These are phyloP conservation scores for Phlebiopsis gigantea DNA, from an alignment of 768 basidiomycete genomes.

Conservation along the genomic window DNA sequence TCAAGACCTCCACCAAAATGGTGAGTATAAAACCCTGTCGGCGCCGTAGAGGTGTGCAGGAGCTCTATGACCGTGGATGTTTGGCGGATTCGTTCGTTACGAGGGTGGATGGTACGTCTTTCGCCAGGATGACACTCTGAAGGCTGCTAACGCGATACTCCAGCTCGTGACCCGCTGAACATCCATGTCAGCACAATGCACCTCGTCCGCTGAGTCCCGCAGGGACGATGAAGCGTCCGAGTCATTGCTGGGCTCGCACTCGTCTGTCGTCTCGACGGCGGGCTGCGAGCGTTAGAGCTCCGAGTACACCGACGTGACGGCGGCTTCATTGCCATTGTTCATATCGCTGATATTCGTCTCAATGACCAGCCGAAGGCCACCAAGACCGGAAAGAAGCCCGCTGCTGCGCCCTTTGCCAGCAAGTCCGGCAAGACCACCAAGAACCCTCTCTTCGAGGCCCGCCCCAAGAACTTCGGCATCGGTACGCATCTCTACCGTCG, in stretches of 20 bases:
- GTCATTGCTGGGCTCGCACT: constrained; percentile 37
- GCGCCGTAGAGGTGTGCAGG: constrained; percentile 2
- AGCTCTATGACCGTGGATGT: constrained; percentile 7
- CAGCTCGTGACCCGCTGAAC: not conserved
- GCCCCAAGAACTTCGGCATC: constrained; percentile 91
- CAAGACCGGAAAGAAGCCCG: constrained; percentile 81
- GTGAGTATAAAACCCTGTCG: constrained; percentile 2
- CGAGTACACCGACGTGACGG: constrained; percentile 35
- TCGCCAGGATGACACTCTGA: constrained; percentile 15
- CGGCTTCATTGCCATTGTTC: constrained; percentile 22
- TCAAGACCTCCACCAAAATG: constrained; percentile 18
- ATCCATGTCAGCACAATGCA: constrained; percentile 7
- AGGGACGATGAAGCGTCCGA: constrained; percentile 32
- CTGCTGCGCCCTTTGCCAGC: constrained; percentile 77
- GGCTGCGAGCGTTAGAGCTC: constrained; percentile 45
- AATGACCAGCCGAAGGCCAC: constrained; percentile 84
- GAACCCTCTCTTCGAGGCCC: constrained; percentile 94
- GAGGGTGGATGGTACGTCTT: constrained; percentile 16
- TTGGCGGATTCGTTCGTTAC: not conserved
- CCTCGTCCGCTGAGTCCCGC: constrained; percentile 34
- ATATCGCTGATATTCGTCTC: constrained; percentile 56
- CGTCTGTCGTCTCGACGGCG: constrained; percentile 15
- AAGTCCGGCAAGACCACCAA: constrained; percentile 75
- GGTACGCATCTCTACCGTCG: constrained; percentile 44
- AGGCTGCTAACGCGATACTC: not conserved